phyloP scores from a whole-genome alignment of 495 filamentous ascomycete genomes.

The Penicillium macrosclerotiorum region DNA sequence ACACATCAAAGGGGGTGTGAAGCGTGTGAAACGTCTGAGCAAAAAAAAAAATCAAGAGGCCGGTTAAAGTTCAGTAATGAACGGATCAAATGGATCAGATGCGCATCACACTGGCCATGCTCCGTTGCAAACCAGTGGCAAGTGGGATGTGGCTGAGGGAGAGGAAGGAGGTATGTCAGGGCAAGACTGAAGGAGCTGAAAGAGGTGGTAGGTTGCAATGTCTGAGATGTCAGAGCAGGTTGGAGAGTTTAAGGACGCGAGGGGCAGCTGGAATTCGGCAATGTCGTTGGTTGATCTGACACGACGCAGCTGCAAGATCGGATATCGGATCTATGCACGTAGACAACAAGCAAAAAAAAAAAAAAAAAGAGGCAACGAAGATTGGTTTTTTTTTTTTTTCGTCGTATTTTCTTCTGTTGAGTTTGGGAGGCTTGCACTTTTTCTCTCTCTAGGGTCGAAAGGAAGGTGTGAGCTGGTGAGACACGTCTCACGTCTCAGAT shows the following conservation, averaged over 20 bases:
- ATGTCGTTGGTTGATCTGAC: slow-evolving; percentile 7
- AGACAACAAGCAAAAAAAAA: not conserved
- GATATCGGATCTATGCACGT: slow-evolving; percentile 8
- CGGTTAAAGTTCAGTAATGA: not conserved
- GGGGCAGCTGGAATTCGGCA: not conserved
- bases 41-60: not conserved
- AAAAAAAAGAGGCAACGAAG: slow-evolving; percentile 3
- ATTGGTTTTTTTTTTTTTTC: not conserved
- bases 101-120: slow-evolving; percentile 4
- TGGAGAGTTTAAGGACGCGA: too few species aligned
- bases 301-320: slow-evolving; percentile 7
- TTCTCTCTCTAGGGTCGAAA: slow-evolving; percentile 6
- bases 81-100: slow-evolving; percentile 9
- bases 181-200: not conserved
- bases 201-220: slow-evolving; percentile 1
- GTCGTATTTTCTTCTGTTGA: too few species aligned
- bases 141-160: slow-evolving; percentile 9
- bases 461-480: not conserved
- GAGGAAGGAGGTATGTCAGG: too few species aligned
- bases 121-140: not conserved
- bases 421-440: too few species aligned
- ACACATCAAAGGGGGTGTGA: slow-evolving; percentile 5
- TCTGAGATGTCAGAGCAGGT: slow-evolving; percentile 7
- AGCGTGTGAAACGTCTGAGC: not conserved
- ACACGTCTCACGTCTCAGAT: slow-evolving; percentile 5